phyloP scores from a whole-genome alignment of 129 eudicot genomes.

The Erigeron canadensis region DNA sequence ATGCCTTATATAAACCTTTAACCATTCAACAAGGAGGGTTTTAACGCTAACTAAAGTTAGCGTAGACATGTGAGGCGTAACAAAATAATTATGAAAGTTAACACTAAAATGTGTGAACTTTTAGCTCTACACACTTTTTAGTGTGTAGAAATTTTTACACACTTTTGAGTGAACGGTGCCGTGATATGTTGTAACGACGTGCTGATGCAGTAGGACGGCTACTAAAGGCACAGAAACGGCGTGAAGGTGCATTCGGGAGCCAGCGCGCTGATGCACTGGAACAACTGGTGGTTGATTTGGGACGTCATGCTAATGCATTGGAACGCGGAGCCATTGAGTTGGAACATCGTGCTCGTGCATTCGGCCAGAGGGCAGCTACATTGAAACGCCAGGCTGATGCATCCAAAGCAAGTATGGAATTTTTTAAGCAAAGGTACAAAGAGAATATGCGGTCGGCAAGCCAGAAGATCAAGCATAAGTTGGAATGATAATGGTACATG shows the following conservation, averaged over 20 bases:
- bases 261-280: neutral
- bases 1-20: no score
- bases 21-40: no score
- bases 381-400: neutral
- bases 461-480: no score
- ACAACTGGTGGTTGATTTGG: neutral
- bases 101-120: no score
- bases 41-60: no score
- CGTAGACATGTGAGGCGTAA: no score
- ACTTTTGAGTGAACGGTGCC: no score
- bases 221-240: neutral
- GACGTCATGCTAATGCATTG: neutral
- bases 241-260: neutral
- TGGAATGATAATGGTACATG: no score
- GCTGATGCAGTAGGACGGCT: neutral
- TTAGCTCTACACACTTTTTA: no score
- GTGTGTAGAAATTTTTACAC: no score
- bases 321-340: neutral
- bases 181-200: neutral
- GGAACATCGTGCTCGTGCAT: neutral
- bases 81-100: no score
- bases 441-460: no score
- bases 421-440: neutral
- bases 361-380: neutral
- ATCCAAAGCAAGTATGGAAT: neutral